A percentile compares a stretch with the other conserved stretches of the same genome.
phyloP scores from a whole-genome alignment of 2,329 filamentous ascomycete species.

The Pseudogymnoascus sp. region DNA sequence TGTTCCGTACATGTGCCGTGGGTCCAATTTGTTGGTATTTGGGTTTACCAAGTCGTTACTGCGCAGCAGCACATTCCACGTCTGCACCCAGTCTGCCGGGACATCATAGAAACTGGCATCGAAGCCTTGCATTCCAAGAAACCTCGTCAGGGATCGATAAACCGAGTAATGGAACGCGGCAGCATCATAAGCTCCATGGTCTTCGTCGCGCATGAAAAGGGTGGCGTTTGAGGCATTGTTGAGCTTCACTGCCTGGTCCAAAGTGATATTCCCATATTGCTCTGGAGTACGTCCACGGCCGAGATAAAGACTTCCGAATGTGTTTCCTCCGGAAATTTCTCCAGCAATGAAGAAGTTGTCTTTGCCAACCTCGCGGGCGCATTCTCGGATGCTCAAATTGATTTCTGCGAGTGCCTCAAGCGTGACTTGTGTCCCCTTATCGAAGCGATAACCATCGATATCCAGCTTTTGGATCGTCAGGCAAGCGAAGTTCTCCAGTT shows the following conservation, averaged over 20 bases:
- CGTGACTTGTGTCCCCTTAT: slow-evolving; percentile 57
- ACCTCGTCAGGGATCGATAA: slow-evolving; percentile 54
- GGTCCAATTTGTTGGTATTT: slow-evolving; percentile 52
- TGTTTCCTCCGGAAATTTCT: slow-evolving; percentile 55
- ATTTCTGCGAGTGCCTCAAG: slow-evolving; percentile 52
- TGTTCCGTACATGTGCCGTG: slow-evolving; percentile 54
- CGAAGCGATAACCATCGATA: slow-evolving; percentile 57
- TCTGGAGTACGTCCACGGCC: slow-evolving; percentile 50
- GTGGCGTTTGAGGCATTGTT: slow-evolving; percentile 9
- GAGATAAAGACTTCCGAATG: slow-evolving; percentile 50
- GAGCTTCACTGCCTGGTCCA: background rate
- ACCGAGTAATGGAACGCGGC: slow-evolving; percentile 56
- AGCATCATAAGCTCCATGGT: slow-evolving; percentile 46
- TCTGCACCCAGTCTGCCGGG: slow-evolving; percentile 41
- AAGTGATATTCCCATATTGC: slow-evolving; percentile 28
- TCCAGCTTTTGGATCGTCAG: slow-evolving; percentile 53
- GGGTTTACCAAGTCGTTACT: slow-evolving; percentile 53
- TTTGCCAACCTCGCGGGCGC: slow-evolving; percentile 47
- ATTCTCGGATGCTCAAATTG: slow-evolving; percentile 46
- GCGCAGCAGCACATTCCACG: slow-evolving; percentile 46
- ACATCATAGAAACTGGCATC: slow-evolving; percentile 30
- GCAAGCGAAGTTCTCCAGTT: slow-evolving; percentile 52
- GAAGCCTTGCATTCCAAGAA: slow-evolving; percentile 46
- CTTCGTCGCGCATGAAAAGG: slow-evolving; percentile 37
- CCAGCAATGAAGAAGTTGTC: slow-evolving; percentile 56